Percentiles rank a stretch among this genome's conserved stretches.
phyloP scores from a whole-genome alignment of 1,139 yeast genomes.

The Kurtzmaniella quercitrusa region DNA sequence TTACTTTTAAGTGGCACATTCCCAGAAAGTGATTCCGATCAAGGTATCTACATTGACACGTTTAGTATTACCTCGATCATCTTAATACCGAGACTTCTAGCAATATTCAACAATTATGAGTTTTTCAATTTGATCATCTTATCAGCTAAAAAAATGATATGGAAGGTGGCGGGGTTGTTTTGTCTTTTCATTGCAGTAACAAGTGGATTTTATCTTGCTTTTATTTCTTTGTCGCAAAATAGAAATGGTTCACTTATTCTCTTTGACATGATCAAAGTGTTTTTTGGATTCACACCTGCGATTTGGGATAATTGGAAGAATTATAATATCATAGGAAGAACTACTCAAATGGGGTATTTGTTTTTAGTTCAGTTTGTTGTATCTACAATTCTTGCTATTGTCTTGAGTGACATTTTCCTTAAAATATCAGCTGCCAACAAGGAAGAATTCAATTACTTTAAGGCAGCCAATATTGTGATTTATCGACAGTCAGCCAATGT shows the following conservation, averaged over 20 bases:
- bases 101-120: constrained; percentile 52
- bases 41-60: constrained; percentile 23
- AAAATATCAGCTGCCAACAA: constrained; percentile 34
- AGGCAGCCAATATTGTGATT: constrained; percentile 35
- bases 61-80: constrained; percentile 50
- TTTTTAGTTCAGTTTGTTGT: constrained; percentile 57
- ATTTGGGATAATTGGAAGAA: constrained; percentile 60
- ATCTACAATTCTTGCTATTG: constrained; percentile 57
- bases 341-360: constrained; percentile 48
- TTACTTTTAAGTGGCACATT: constrained; percentile 8
- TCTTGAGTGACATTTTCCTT: constrained; percentile 44
- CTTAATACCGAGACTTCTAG: constrained; percentile 50
- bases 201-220: constrained; percentile 56
- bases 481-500: constrained; percentile 14
- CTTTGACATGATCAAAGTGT: constrained; percentile 51
- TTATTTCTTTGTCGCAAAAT: constrained; percentile 47
- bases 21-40: constrained; percentile 11
- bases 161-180: constrained; percentile 52
- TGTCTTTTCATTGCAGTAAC: constrained; percentile 49
- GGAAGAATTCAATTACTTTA: constrained; percentile 41
- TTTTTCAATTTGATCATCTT: constrained; percentile 52
- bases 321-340: constrained; percentile 47
- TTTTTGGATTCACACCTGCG: constrained; percentile 62
- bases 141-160: constrained; percentile 51
- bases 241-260: constrained; percentile 48